These are phyloP conservation scores for Arthrobotrys megalospora DNA, from an alignment of 2,329 filamentous ascomycete genomes.

Conservation along the genomic window DNA sequence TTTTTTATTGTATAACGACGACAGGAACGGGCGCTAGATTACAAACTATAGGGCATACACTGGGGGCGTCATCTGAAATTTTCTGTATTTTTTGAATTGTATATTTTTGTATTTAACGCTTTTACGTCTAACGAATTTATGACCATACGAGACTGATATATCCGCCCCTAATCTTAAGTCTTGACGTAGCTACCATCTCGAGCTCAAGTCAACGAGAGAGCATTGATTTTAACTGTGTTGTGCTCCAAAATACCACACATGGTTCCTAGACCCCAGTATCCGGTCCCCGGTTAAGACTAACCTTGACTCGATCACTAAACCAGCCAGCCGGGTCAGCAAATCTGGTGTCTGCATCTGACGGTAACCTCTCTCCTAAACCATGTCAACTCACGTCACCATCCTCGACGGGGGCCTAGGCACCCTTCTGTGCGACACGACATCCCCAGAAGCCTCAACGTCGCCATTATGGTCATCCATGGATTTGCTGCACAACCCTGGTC, in stretches of 20 bases:
- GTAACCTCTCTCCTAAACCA: not conserved
- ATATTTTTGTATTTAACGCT: not conserved
- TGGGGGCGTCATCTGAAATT: not conserved
- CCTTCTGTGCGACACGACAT: slow-evolving; percentile 55
- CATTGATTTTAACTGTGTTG: slow-evolving; percentile 3
- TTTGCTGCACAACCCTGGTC: slow-evolving; percentile 32
- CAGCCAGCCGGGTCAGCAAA: not conserved
- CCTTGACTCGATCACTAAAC: slow-evolving; percentile 26
- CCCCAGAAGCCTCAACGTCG: slow-evolving; percentile 50
- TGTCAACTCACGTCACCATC: slow-evolving; percentile 41
- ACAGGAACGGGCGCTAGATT: not conserved
- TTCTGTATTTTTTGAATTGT: not conserved
- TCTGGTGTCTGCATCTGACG: not conserved
- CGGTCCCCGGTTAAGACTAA: not conserved
- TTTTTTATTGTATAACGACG: not conserved
- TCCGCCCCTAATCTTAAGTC: too few relatives aligned
- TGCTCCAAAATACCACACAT: slow-evolving; percentile 22
- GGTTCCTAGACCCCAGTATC: not conserved
- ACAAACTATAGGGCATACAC: not conserved
- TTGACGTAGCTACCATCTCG: too few relatives aligned
- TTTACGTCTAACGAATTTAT: slow-evolving; percentile 11
- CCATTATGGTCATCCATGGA: slow-evolving; percentile 40
- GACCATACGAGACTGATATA: not conserved
- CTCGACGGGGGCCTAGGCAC: slow-evolving; percentile 53
- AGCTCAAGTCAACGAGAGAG: too few relatives aligned